A percentile compares a stretch with the other conserved stretches of the same genome.
Evolutionary conservation across 1,139 yeast species (phyloP).

Genomic region (Kodamaea arcana): DNA sequence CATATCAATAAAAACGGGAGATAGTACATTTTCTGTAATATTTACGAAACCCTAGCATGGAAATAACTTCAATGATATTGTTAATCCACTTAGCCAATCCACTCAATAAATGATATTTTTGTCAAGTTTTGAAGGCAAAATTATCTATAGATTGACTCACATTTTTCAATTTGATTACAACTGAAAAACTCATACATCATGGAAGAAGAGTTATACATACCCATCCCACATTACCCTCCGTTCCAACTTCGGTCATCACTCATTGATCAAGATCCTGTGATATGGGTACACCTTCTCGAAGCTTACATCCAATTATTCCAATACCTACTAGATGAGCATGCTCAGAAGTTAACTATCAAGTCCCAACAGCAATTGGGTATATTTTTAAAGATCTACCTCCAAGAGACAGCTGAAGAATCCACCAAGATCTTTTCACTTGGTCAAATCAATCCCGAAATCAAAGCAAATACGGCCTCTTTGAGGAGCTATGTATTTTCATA

Average conservation of each 20-base stretch:
- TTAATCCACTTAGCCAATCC: too few species aligned
- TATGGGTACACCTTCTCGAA: slow-evolving; percentile 70
- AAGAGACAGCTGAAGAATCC: slow-evolving; percentile 58
- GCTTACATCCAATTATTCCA: slow-evolving; percentile 53
- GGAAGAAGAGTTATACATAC: slow-evolving; percentile 27
- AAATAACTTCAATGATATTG: too few species aligned
- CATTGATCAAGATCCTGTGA: slow-evolving; percentile 77
- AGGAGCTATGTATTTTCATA: slow-evolving; percentile 50
- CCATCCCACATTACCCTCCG: slow-evolving; percentile 71
- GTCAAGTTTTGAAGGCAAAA: too few species aligned
- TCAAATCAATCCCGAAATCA: slow-evolving; percentile 63
- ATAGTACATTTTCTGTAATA: too few species aligned
- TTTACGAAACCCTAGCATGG: too few species aligned
- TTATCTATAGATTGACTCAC: too few species aligned
- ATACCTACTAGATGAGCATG: slow-evolving; percentile 35
- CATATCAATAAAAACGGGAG: too few species aligned
- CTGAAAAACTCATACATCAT: not conserved
- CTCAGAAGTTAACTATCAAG: slow-evolving; percentile 39
- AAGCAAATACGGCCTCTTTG: slow-evolving; percentile 45
- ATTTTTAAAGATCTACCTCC: slow-evolving; percentile 53
- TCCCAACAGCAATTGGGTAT: slow-evolving; percentile 56
- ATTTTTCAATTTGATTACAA: too few species aligned
- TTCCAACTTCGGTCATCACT: slow-evolving; percentile 67
- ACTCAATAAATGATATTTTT: too few species aligned
- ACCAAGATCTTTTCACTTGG: slow-evolving; percentile 63